Conservation (phyloP, 2,329 filamentous ascomycete genomes). For the Catunica adiposa region DNA sequence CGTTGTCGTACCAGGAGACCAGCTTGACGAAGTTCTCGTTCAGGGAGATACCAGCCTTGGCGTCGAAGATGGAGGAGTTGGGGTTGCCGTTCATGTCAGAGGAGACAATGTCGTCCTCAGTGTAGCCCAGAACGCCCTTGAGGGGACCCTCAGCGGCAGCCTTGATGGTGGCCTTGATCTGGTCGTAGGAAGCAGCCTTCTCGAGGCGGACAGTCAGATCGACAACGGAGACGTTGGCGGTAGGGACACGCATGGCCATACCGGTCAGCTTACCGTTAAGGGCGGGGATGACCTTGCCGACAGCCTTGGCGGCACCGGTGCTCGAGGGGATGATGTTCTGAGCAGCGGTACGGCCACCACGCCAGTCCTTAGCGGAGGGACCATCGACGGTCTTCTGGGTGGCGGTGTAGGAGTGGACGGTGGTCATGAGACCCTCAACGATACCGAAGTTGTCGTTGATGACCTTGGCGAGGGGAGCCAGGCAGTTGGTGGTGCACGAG, state of each 20-base stretch:
- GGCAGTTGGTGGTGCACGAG: constrained; percentile 99
- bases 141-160: constrained; percentile 65
- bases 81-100: constrained; percentile 83
- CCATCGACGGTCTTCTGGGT: constrained; percentile 99
- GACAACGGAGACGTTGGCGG: constrained; percentile 96
- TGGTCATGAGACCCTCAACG: constrained; percentile 98
- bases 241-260: constrained; percentile 99
- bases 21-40: constrained; percentile 99
- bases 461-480: constrained; percentile 98
- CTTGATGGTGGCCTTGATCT: constrained; percentile 90
- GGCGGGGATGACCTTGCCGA: constrained; percentile 97
- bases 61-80: constrained; percentile 95
- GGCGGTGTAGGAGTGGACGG: constrained; percentile 98
- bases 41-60: constrained; percentile 95
- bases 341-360: constrained; percentile 94
- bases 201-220: constrained; percentile 88
- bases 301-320: constrained; percentile 98
- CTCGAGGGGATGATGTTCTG: constrained; percentile 99
- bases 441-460: constrained; percentile 97
- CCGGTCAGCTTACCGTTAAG: constrained; percentile 99
- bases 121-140: constrained; percentile 88
- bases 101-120: constrained; percentile 93
- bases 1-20: constrained; percentile 97
- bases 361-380: constrained; percentile 97
- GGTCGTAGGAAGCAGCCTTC: constrained; percentile 73